These are phyloP conservation scores for Beauveria caledonica DNA, from an alignment of 2,329 filamentous ascomycete species.

Conservation along the genomic window DNA sequence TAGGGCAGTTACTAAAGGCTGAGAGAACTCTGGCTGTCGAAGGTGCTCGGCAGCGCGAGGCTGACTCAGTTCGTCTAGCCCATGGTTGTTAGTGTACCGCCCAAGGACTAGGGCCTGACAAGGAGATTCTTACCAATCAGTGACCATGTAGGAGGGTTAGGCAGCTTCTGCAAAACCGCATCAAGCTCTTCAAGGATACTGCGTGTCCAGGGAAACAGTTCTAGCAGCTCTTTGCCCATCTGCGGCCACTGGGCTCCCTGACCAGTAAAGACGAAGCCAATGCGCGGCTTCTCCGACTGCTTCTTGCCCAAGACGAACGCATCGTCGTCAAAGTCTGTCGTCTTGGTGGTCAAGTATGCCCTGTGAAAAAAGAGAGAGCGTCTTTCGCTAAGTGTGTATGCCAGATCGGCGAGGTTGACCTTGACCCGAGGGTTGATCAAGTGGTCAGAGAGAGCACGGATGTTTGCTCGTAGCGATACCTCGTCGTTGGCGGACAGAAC, in stretches of 20 bases:
- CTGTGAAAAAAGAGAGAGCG: slow-evolving; percentile 16
- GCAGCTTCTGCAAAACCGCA: not conserved
- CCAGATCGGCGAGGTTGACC: slow-evolving; percentile 18
- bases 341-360: slow-evolving; percentile 16
- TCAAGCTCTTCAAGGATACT: slow-evolving; percentile 13
- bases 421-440: slow-evolving; percentile 19
- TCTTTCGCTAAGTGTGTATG: slow-evolving; percentile 22
- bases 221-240: slow-evolving; percentile 14
- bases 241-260: slow-evolving; percentile 21
- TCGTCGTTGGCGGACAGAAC: slow-evolving; percentile 15
- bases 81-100: not conserved
- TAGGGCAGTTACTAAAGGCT: slow-evolving; percentile 33
- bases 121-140: not conserved
- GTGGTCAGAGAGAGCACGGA: slow-evolving; percentile 15
- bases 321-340: not conserved
- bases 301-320: not conserved
- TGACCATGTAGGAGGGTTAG: slow-evolving; percentile 6
- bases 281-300: not conserved
- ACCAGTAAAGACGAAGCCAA: slow-evolving; percentile 21
- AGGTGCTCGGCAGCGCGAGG: not conserved
- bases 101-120: rapidly evolving
- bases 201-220: slow-evolving; percentile 5
- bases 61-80: slow-evolving; percentile 5
- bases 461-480: slow-evolving; percentile 9
- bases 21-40: slow-evolving; percentile 25